Base-by-base conservation (phyloP, 2,329 filamentous ascomycete genomes). In the Colletotrichum aenigma region DNA sequence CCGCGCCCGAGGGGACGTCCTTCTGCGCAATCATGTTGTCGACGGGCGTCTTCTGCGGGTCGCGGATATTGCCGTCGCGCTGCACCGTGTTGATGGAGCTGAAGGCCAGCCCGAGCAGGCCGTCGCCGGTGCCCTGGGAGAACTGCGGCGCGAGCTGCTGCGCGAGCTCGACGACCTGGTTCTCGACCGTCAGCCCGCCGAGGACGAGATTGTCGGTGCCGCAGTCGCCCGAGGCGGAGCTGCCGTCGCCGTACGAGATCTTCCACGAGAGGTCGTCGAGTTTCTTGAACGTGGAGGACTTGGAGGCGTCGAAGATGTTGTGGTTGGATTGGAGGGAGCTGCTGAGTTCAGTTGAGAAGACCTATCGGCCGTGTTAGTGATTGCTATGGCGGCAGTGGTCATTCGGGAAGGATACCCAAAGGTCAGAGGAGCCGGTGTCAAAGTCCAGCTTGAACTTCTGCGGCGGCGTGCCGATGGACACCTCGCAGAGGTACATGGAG, bases 361-460 rank as follows among this genome's bases (percentile, higher is more conserved):
- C 82, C 74, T 76, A n/a, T 3, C 4, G 4, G 8, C 24, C 15
- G 26, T 66, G 30, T 74, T n/a, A 76, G 32, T 66, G 2, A 80
- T 36, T 86, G 87, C 52, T 85, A 76, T 7, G 80, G 74, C 1
- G 84, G 26, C 28, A 34, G 6, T 13, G 13, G 67, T 2, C 88
- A 80, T 48, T 94, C 88, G 67, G 88, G 81, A 13, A 89, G 91
- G 84, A 93, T 36, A 94, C 90, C 93, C 93, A 95, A 86, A 94
- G 88, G 83, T 95, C 94, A 15, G 93, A 90, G 3, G 93, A 95
- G 70, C 94, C 94, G 18, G 93, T 94, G 83, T 95, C 94, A 81
- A 95, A 94, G 81, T 94, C 91, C 81, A 95, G 85, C 80, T 92
- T 91, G 73, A 95, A 80, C 5, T 88, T 89, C 84, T 95, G 93